Evolutionary conservation across 1,284 basidiomycete genomes (phyloP), one percentile per base, ranked within the genome.

Genomic region (Golubevia pallescens): DNA sequence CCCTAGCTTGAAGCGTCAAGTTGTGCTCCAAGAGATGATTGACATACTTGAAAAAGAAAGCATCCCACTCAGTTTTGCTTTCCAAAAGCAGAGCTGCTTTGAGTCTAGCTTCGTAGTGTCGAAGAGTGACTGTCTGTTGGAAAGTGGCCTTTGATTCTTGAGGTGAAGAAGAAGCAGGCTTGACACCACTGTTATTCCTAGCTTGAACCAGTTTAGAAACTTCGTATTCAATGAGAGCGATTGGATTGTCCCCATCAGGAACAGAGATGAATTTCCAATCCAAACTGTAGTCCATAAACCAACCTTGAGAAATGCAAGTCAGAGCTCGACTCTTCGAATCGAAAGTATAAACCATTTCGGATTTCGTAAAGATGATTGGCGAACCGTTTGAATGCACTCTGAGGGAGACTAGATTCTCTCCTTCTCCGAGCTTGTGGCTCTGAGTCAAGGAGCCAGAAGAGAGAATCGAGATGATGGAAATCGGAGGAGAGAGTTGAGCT

Each of bases 361-460:
- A 67, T 20, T 23, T 64, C 13, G 78, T 58, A n/a, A 81, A 63
- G 10, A 78, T 57, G 23, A 82, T 90, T 90, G 65, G 90, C 23
- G 71, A 66, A 10, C 81, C 80, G 42, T 83, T 84, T 48, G 68
- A 61, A 58, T 81, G 77, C 19, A 83, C 65, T 21, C 68, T 60
- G 55, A 77, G 67, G 2, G 68, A 63, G 20, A 70, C 65, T 1
- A 80, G 65, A 16, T 71, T 72, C 57, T 74, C 74, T 24, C 70
- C 69, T 28, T 71, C 73, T 20, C 69, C 71, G 16, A 57, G 54
- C 24, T 28, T n/a, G 21, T 20, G 23, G 2, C 42, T 16, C 16
- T 48, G 42, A 48, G 42, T 13, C 10, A 48, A 69, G 69, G 19
- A 81, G 61, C 28, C 71, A 62, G 32, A 71, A 69, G 57, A 78